A percentile compares a stretch with the other conserved stretches of the same genome.
phyloP scores from a whole-genome alignment of 2,329 filamentous ascomycete genomes.

The Mollisiaceae sp. region DNA sequence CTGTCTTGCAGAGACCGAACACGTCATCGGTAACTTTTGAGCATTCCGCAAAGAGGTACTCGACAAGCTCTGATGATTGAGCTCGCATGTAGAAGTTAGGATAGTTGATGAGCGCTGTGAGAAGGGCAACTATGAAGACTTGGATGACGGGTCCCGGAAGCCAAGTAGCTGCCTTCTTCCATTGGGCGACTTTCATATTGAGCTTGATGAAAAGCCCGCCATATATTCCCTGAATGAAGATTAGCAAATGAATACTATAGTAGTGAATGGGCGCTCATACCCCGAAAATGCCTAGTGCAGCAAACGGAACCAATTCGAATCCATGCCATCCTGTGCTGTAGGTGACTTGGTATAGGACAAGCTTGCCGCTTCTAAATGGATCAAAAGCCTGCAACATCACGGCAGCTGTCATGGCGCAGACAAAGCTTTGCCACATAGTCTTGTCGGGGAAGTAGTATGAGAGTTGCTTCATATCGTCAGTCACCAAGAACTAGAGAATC shows the following conservation, averaged over 20 bases:
- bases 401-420: slow-evolving; percentile 98
- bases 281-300: slow-evolving; percentile 83
- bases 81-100: slow-evolving; percentile 96
- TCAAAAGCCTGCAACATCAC: slow-evolving; percentile 92
- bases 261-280: slow-evolving; percentile 45
- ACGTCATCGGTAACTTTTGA: slow-evolving; percentile 80
- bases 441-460: slow-evolving; percentile 99
- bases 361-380: slow-evolving; percentile 92
- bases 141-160: slow-evolving; percentile 78
- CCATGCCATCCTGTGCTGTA: slow-evolving; percentile 92
- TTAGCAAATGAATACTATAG: slow-evolving; percentile 20
- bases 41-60: slow-evolving; percentile 91
- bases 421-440: slow-evolving; percentile 99
- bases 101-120: slow-evolving; percentile 91
- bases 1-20: slow-evolving; percentile 88
- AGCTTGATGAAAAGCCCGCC: slow-evolving; percentile 93
- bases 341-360: slow-evolving; percentile 94
- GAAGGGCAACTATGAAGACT: slow-evolving; percentile 76
- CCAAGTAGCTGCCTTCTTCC: slow-evolving; percentile 70
- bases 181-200: slow-evolving; percentile 85
- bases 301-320: slow-evolving; percentile 90
- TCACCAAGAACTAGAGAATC: slow-evolving; percentile 10
- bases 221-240: slow-evolving; percentile 72
- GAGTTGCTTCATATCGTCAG: slow-evolving; percentile 66
- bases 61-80: slow-evolving; percentile 89